Percentiles rank a stretch among this genome's conserved stretches.
These are phyloP conservation scores for Waltergamsia citrina DNA, from an alignment of 2,329 filamentous ascomycete species.

Conservation along the genomic window DNA sequence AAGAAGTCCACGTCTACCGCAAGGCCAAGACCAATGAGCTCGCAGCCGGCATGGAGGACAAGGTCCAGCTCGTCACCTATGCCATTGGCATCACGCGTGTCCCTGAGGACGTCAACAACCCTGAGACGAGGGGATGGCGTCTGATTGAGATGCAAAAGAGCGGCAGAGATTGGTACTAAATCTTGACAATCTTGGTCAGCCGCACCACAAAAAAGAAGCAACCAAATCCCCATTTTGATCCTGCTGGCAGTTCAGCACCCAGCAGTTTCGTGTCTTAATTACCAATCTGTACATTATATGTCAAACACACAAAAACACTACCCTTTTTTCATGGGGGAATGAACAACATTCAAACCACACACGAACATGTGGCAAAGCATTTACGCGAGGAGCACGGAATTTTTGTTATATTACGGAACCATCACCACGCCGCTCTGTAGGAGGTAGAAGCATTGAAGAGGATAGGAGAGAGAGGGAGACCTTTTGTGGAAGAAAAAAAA, in stretches of 20 bases:
- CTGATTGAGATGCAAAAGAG: constrained; percentile 99
- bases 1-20: constrained; percentile 95
- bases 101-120: constrained; percentile 92
- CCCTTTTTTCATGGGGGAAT: neutral
- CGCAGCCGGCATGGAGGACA: constrained; percentile 96
- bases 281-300: constrained; percentile 4
- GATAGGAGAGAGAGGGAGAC: too few relatives aligned
- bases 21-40: constrained; percentile 85
- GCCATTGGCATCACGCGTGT: constrained; percentile 92
- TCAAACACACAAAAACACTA: neutral
- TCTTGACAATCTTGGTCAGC: neutral
- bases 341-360: neutral
- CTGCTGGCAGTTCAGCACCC: neutral
- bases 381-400: constrained; percentile 1
- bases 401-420: constrained; percentile 1
- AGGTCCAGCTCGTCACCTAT: constrained; percentile 96
- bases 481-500: too few relatives aligned
- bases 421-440: constrained; percentile 3
- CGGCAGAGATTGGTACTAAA: constrained; percentile 70
- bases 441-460: too few relatives aligned
- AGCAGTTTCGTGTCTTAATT: neutral
- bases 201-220: constrained; percentile 2
- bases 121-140: constrained; percentile 93
- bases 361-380: neutral
- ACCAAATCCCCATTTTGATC: too few relatives aligned